A percentile compares a stretch with the other conserved stretches of the same genome.
phyloP scores from a whole-genome alignment of 1,284 basidiomycete genomes.

The Leccinum laetum region DNA sequence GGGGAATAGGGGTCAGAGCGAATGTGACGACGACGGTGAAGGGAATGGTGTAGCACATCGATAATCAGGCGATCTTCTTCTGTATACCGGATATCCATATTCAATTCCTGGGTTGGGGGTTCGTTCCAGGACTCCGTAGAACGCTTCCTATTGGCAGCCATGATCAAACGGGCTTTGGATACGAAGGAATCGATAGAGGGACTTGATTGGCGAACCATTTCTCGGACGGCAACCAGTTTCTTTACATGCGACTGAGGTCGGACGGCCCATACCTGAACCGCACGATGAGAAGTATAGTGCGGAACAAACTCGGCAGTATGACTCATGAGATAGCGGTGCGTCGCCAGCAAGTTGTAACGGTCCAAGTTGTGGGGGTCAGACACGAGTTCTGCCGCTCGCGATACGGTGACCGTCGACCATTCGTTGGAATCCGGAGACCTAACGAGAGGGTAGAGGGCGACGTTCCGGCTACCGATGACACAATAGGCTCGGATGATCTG shows the following conservation, averaged over 20 bases:
- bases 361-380: slow-evolving; percentile 30
- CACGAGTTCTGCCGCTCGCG: slow-evolving; percentile 49
- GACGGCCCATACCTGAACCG: slow-evolving; percentile 64
- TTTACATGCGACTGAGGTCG: slow-evolving; percentile 65
- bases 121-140: slow-evolving; percentile 35
- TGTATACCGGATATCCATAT: slow-evolving; percentile 48
- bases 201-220: slow-evolving; percentile 48
- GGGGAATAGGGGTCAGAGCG: slow-evolving; percentile 66
- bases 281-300: slow-evolving; percentile 53
- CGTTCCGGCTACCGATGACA: slow-evolving; percentile 32
- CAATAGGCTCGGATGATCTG: slow-evolving; percentile 41
- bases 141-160: slow-evolving; percentile 30
- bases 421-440: slow-evolving; percentile 44
- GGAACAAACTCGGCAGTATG: slow-evolving; percentile 65
- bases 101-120: slow-evolving; percentile 30
- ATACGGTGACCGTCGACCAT: slow-evolving; percentile 53
- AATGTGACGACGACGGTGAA: slow-evolving; percentile 58
- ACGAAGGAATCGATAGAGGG: slow-evolving; percentile 57
- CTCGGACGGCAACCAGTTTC: slow-evolving; percentile 52
- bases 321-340: slow-evolving; percentile 77
- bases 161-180: slow-evolving; percentile 50
- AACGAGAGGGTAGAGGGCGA: slow-evolving; percentile 45
- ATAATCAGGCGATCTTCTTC: slow-evolving; percentile 65
- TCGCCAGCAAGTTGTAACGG: slow-evolving; percentile 54
- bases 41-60: slow-evolving; percentile 60